A percentile compares a stretch with the other conserved stretches of the same genome.
Conservation (phyloP, 176 grass and related monocot genomes). For the Oryza punctata region DNA sequence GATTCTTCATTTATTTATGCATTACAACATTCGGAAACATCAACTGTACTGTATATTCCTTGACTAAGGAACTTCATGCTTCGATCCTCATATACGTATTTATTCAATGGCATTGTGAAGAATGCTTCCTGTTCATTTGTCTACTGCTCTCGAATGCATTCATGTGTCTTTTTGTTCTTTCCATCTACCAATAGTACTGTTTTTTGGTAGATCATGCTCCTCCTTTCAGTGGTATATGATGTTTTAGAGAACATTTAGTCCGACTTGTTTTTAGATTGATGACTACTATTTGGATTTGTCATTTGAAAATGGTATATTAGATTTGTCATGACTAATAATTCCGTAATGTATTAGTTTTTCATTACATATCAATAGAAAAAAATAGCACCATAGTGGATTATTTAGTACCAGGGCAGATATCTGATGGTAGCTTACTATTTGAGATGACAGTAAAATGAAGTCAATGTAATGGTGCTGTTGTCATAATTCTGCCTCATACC, state of each 20-base stretch:
- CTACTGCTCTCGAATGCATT: background rate
- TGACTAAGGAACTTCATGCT: background rate
- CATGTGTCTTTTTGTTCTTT: background rate
- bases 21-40: background rate
- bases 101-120: background rate
- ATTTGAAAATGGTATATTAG: background rate
- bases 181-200: background rate
- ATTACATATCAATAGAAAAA: background rate
- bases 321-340: background rate
- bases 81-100: background rate
- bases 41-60: slow-evolving; percentile 4
- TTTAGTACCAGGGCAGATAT: slow-evolving; percentile 3
- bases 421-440: slow-evolving; percentile 16
- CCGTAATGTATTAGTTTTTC: background rate
- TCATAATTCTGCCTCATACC: slow-evolving; percentile 18
- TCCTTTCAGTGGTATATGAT: background rate
- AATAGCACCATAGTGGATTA: background rate
- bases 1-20: background rate
- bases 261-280: background rate
- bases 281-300: background rate
- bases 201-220: background rate
- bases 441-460: background rate
- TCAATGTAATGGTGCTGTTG: slow-evolving; percentile 11
- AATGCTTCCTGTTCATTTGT: slow-evolving; percentile 1
- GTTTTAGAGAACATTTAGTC: background rate